Evolutionary conservation across 805 yeast species (phyloP), one percentile per base, ranked within the genome.

Genomic region (Suhomyces prunicola): DNA sequence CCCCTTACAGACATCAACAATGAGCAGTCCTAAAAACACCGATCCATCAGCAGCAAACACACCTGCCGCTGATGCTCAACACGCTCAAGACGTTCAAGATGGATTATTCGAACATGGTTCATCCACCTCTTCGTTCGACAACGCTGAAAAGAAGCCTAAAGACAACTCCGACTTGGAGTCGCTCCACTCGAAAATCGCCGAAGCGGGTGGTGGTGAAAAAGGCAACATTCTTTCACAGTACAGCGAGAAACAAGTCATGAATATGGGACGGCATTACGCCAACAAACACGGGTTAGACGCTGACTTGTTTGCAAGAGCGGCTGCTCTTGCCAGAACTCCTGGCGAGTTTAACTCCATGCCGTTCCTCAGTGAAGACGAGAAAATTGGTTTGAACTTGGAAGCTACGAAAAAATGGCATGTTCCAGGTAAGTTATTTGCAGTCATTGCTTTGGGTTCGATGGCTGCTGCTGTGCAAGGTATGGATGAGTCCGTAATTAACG

Each of bases 401-500:
- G 80, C 62, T 60, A 73, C 67, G n/a, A 61, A 68, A 40, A 72
- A 62, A 51, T 75, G 77, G 77, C 71, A 71, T 50, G 57, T 80
- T 24, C 83, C 80, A 72, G 22, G 61, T 8, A 81, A 77, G 54
- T 71, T 86, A 59, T 66, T 80, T 55, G 81, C 73, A 54, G 77
- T 81, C 19, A 79, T 82, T 66, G 78, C 84, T 7, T 69, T 84
- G 61, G 83, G 87, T 46, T 85, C 89, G 2, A 72, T 85, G 74
- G 84, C 88, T 50, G 86, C 88, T 4, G 84, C 87, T 5, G 87
- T 85, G 41, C 90, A 86, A 63, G 90, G 90, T 50, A 84, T 84
- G 88, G 90, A 86, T 65, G 88, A 86, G 64, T 79, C 88, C 6
- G 89, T 84, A 8, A 72, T 83, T 54, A 84, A 85, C 57, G 90